phyloP scores from a whole-genome alignment of 441 rosid genomes.

The Gossypium aridum region DNA sequence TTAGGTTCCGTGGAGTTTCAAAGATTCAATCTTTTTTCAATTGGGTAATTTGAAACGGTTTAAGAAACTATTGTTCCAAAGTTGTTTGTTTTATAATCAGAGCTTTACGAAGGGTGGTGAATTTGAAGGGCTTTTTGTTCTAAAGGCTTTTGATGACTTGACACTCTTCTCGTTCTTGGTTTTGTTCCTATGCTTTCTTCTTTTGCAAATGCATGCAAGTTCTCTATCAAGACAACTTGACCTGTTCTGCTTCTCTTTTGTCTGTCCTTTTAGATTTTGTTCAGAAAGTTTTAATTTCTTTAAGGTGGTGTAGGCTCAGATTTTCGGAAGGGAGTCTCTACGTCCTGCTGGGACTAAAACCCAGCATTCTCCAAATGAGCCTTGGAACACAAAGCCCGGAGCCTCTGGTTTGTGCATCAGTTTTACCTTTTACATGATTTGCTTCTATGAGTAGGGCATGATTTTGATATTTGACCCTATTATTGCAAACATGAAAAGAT shows the following conservation, averaged over 20 bases:
- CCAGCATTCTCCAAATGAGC: constrained; percentile 31
- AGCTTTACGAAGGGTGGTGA: neutral
- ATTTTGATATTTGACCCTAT: neutral
- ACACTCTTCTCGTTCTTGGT: neutral
- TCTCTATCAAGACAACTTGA: neutral
- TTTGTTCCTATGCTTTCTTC: neutral
- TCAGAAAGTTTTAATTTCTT: neutral
- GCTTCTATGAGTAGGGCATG: neutral
- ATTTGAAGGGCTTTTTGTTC: neutral
- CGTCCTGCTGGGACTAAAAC: constrained; percentile 34
- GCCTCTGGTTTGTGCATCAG: constrained; percentile 21
- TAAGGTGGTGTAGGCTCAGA: constrained; percentile 24
- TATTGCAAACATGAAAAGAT: neutral
- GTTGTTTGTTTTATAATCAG: neutral
- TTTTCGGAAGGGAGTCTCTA: constrained; percentile 46
- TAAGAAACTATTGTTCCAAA: neutral
- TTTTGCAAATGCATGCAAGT: neutral
- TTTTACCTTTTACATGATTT: neutral
- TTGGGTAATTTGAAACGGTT: neutral
- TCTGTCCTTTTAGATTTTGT: constrained; percentile 3
- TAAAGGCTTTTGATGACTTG: neutral
- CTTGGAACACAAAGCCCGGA: constrained; percentile 31
- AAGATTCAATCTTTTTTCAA: neutral
- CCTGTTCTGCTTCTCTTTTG: neutral
- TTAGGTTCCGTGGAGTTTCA: neutral